Evolutionary conservation across 495 filamentous ascomycete genomes (phyloP), one percentile per base, ranked within the genome.

Genomic region (Bacidia rubella): DNA sequence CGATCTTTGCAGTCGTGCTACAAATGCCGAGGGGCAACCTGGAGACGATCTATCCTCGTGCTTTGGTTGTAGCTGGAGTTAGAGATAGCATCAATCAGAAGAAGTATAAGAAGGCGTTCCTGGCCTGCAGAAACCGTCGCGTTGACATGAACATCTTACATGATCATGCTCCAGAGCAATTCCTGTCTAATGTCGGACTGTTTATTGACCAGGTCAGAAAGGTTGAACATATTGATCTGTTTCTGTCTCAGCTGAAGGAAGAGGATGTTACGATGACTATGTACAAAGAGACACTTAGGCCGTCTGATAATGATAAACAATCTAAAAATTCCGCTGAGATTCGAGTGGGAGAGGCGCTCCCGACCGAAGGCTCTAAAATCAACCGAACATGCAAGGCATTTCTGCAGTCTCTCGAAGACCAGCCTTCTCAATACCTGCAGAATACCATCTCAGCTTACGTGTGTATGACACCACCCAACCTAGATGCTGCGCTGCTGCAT

Each of bases 71-170:
- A 54, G 86, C 87, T 0, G 88, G 90, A 19, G 86, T 96, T 40
- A 77, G 92, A 41, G 74, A 78, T 32, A 80, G 82, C 39, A 85
- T 98, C 49, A 83, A 85, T 54, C 68, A 73, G 19, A 86, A 83
- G 62, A 74, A 92, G 43, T 98, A 96, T 59, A 81, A 74, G 43
- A 78, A 74, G 51, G 92, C 92, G 1, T 98, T 94, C 63, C 68
- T 86, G 23, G 79, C 83, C 38, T 98, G 92, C 63, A 80, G 92
- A 27, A 88, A 81, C 48, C 93, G 96, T 62, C 79, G 92, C 55
- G 92, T 98, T 2, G 92, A 98, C 62, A 87, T 96, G 82, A 98
- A 97, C 62, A 90, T 98, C 50, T 70, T 98, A n/a, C 90, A 95
- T 63, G 92, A 98, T 63, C 83, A 97, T 70, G 78, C 77, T 5